Evolutionary conservation across 2,329 filamentous ascomycete species (phyloP).

Genomic region (Colletotrichum liaoningense): DNA sequence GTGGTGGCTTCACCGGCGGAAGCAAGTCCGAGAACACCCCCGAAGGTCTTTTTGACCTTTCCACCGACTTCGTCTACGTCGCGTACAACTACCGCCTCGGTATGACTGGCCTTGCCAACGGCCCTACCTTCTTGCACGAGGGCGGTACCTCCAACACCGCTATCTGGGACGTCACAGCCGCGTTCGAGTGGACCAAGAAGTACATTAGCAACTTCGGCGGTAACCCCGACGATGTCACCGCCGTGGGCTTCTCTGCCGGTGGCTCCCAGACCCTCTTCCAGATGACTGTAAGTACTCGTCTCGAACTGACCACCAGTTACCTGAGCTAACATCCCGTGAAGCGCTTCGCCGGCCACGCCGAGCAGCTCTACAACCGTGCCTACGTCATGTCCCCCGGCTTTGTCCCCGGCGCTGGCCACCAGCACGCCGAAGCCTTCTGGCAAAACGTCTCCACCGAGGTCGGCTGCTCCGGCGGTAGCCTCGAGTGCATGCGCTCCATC

Average conservation of each 20-base stretch:
- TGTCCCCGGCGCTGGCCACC: slow-evolving; percentile 18
- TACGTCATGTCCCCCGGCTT: slow-evolving; percentile 23
- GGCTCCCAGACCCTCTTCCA: slow-evolving; percentile 59
- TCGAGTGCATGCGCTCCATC: slow-evolving; percentile 24
- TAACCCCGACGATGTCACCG: slow-evolving; percentile 59
- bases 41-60: slow-evolving; percentile 44
- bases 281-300: slow-evolving; percentile 49
- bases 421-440: slow-evolving; percentile 26
- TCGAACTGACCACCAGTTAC: no score
- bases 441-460: slow-evolving; percentile 17
- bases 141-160: slow-evolving; percentile 55
- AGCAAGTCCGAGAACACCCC: slow-evolving; percentile 40
- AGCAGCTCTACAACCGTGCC: slow-evolving; percentile 18
- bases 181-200: slow-evolving; percentile 61
- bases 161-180: slow-evolving; percentile 41
- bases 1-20: slow-evolving; percentile 53
- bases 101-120: slow-evolving; percentile 52
- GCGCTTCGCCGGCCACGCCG: slow-evolving; percentile 31
- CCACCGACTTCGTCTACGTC: slow-evolving; percentile 48
- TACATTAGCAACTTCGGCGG: slow-evolving; percentile 63
- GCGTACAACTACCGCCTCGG: slow-evolving; percentile 56
- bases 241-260: slow-evolving; percentile 64
- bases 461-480: slow-evolving; percentile 5
- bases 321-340: slow-evolving; percentile 12
- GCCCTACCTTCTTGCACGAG: slow-evolving; percentile 36